A percentile compares a stretch with the other conserved stretches of the same genome.
phyloP scores from a whole-genome alignment of 768 basidiomycete genomes.

The Leccinum longicurvipes region DNA sequence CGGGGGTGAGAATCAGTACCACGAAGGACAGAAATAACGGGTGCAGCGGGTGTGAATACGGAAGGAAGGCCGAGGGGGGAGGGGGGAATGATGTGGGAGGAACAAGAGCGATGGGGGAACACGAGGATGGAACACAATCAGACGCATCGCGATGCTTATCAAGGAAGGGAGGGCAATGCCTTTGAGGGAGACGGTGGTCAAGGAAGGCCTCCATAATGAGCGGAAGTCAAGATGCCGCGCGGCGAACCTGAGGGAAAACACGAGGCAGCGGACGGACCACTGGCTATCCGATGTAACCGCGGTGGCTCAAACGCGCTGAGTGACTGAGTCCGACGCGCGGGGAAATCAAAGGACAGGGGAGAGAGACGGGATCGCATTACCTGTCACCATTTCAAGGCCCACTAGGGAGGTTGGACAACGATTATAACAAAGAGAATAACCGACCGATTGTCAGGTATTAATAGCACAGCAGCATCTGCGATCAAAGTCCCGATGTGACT shows the following conservation, averaged over 20 bases:
- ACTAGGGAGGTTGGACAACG: background rate
- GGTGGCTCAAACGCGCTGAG: background rate
- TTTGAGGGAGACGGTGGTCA: background rate
- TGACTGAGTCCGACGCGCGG: background rate
- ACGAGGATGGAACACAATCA: background rate
- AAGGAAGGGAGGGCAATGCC: background rate
- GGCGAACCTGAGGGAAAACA: slow-evolving; percentile 13
- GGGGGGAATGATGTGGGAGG: background rate
- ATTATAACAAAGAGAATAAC: background rate
- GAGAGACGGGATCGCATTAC: background rate
- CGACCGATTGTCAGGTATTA: background rate
- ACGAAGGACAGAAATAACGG: slow-evolving; percentile 8
- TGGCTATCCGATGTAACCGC: slow-evolving; percentile 5
- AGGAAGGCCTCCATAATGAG: background rate
- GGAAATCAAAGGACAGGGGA: too few species aligned
- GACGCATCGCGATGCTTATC: slow-evolving; percentile 15
- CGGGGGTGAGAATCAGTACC: slow-evolving; percentile 11
- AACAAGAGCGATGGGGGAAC: background rate
- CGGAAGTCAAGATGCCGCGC: slow-evolving; percentile 8
- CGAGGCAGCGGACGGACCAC: slow-evolving; percentile 14
- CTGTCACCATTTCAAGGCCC: background rate
- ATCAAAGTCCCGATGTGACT: background rate
- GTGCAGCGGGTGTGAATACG: background rate
- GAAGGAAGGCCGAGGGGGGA: background rate
- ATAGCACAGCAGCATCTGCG: background rate